Base-by-base conservation (phyloP, 1,284 basidiomycete genomes). In the Rhodotorula sp. region DNA sequence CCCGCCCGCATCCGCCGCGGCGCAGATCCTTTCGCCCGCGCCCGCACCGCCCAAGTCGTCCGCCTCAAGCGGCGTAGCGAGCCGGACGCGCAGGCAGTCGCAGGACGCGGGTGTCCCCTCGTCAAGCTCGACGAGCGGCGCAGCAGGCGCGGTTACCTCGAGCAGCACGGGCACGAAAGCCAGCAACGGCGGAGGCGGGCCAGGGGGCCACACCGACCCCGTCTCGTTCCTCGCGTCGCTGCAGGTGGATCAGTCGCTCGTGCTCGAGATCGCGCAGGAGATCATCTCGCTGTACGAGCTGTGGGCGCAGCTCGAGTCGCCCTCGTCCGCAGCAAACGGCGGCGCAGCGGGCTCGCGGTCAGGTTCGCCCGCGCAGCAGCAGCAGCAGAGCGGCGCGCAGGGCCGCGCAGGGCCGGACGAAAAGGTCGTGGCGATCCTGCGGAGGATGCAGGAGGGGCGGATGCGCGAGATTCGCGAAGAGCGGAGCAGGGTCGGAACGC, bases 241-340 rank as follows among this genome's bases (percentile, higher is more conserved):
- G 48, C 91, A 95, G 80, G 88, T 97, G 53, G 92, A 90, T 60
- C 85, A 95, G 75, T 86, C 90, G 0, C 84, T 91, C 59, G 83
- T 99, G 34, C 87, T 91, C n/a, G 90, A 91, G 27, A 89, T 96
- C 72, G 88, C 91, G 0, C 94, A 97, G 80, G 91, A 97, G 81
- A 92, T 98, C 76, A 86, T 97, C 64, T 87, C 89, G 7, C 82
- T 93, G n/a, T 97, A 97, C 80, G 87, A 89, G 10, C 84, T 94
- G 0, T 96, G 93, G 92, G 89, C 91, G 66, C 84, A 87, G 17
- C 91, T 94, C 80, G 87, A 86, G 70, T 25, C 66, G 21, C 13
- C n/a, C n/a, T 53, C 45, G 13, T 41, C 41, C n/a, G 27, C 46
- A 56, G 27, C 49, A 52, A 21, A 64, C 56, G 27, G 61, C 71